Base-by-base conservation (phyloP, 164 flowering plant species). In the Brasenia schreberi region DNA sequence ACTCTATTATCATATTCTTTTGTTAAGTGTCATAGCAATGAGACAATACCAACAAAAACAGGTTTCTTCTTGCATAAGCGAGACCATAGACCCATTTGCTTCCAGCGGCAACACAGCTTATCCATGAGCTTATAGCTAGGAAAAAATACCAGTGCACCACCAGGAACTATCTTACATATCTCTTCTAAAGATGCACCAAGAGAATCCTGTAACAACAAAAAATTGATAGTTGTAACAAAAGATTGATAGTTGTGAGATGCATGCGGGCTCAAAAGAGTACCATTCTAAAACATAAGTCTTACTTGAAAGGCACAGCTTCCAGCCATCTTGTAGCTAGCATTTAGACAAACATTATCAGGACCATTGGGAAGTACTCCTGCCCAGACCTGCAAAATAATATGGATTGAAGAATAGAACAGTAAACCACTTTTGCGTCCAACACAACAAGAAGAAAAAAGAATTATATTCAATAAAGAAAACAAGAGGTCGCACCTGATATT, bases 81-180 rank as follows among this genome's bases (percentile, higher is more conserved):
- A 66, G 90, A 81, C 96, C 93, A 91, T 84, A 89, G 97, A 64
- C 97, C 97, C 61, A 96, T 94, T 79, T 84, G 85, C 65, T 65
- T 72, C 99, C 99, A 94, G 23, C 97, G 92, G 53, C 61, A 74
- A 66, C 86, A 70, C 17, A 94, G 74, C 77, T 89, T 94, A 45
- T 89, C 97, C 91, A 94, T 84, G 79, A 94, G 75, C 66, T 89
- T 91, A 74, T 94, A 94, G 77, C 99, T 94, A 44, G 99, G 99
- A 69, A 94, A 94, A 80, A 94, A 94, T 59, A 91, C 89, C 64
- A 94, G 89, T 65, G 83, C 87, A 43, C 99, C 99, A 67, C 86
- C 90, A 17, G 97, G 97, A 70, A 85, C 92, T 66, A 84, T 71
- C 71, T 79, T 84, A 73, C 80, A 87, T 19, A 91, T 85, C 75